Conservation (phyloP, 805 yeast genomes). For the Nakazawaea populi region DNA sequence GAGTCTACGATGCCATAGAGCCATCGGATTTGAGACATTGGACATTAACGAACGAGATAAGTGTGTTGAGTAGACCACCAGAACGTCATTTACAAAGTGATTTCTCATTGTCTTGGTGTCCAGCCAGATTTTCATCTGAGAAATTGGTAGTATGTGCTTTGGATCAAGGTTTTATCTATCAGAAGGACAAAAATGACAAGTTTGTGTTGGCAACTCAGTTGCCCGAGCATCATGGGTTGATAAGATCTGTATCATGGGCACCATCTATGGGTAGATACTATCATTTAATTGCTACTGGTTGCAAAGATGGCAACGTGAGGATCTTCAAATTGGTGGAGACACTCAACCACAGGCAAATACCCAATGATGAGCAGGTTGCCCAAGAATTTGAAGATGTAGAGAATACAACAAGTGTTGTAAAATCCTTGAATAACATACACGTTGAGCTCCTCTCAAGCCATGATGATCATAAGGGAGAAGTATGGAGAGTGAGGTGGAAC, state of each 20-base stretch:
- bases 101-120: conserved; percentile 87
- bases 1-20: conserved; percentile 84
- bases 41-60: conserved; percentile 70
- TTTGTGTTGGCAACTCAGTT: conserved; percentile 54
- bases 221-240: conserved; percentile 81
- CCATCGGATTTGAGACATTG: conserved; percentile 84
- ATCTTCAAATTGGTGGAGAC: conserved; percentile 66
- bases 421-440: conserved; percentile 22
- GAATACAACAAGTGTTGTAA: conserved; percentile 12
- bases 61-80: conserved; percentile 62
- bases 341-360: neutral
- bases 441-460: conserved; percentile 63
- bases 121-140: conserved; percentile 76
- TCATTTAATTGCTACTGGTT: conserved; percentile 89
- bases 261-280: conserved; percentile 90
- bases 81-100: conserved; percentile 80
- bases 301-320: conserved; percentile 89
- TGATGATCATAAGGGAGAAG: conserved; percentile 79
- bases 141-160: conserved; percentile 78
- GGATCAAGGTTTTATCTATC: conserved; percentile 82
- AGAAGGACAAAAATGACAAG: conserved; percentile 40
- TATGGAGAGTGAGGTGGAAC: conserved; percentile 97
- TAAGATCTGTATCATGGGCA: conserved; percentile 92
- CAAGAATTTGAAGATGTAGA: conserved; percentile 11
- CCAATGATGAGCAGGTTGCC: conserved; percentile 9